A percentile compares a stretch with the other conserved stretches of the same genome.
Evolutionary conservation across 2,329 filamentous ascomycete species (phyloP).

Genomic region (Rhynchosporium graminicola): DNA sequence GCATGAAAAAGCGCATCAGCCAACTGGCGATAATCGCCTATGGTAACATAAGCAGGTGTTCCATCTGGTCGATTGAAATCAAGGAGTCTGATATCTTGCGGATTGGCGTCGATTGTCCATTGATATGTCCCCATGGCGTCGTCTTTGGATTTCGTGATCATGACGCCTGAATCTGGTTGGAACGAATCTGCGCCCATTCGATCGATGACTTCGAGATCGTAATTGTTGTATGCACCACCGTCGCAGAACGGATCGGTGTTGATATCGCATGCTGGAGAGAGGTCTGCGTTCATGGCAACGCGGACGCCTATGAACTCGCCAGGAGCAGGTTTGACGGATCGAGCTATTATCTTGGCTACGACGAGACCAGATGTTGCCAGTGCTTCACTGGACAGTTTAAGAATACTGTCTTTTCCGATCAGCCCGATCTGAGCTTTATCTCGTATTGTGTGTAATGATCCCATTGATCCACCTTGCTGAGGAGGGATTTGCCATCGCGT

Average conservation of each 20-base stretch:
- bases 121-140: conserved; percentile 16
- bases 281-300: conserved; percentile 17
- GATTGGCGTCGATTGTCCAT: conserved; percentile 27
- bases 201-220: conserved; percentile 24
- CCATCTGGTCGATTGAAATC: conserved; percentile 25
- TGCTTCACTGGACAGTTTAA: conserved; percentile 21
- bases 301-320: conserved; percentile 20
- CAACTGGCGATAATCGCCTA: conserved; percentile 24
- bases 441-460: conserved; percentile 23
- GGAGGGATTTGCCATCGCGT: conserved; percentile 28
- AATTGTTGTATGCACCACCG: conserved; percentile 22
- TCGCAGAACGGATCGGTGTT: conserved; percentile 22
- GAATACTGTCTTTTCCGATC: conserved; percentile 17
- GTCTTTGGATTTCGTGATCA: conserved; percentile 24
- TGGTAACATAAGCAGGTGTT: conserved; percentile 19
- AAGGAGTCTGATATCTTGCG: conserved; percentile 24
- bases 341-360: conserved; percentile 20
- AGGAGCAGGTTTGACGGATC: conserved; percentile 18
- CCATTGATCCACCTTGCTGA: conserved; percentile 22
- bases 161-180: conserved; percentile 24
- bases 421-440: conserved; percentile 26
- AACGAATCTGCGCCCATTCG: conserved; percentile 26
- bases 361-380: conserved; percentile 19
- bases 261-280: conserved; percentile 17
- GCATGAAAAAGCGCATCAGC: conserved; percentile 26